Evolutionary conservation across 2,329 filamentous ascomycete species (phyloP).

Genomic region (Nothophaeocryptopus gaeumannii): DNA sequence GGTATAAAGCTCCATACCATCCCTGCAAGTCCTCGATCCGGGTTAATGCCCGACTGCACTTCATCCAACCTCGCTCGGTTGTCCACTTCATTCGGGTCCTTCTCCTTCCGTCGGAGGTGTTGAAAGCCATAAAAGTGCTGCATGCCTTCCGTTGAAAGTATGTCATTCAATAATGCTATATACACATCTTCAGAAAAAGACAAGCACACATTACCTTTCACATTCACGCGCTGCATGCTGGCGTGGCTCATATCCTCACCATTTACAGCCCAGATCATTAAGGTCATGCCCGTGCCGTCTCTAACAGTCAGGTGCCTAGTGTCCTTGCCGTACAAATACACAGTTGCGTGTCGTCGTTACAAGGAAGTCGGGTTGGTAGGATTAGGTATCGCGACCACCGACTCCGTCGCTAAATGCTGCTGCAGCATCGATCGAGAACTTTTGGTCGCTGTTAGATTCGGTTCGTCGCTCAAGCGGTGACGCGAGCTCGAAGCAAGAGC

Average conservation of each 20-base stretch:
- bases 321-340: conserved; percentile 16
- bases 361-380: not conserved
- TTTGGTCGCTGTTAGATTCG: no score
- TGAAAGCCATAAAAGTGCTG: not conserved
- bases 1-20: not conserved
- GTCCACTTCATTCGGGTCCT: not conserved
- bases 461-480: no score
- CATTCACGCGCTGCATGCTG: not conserved
- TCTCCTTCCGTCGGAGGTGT: not conserved
- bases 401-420: conserved; percentile 7
- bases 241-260: no score
- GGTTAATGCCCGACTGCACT: conserved; percentile 5
- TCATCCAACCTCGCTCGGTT: not conserved
- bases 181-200: conserved; percentile 8
- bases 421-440: no score
- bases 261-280: no score
- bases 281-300: no score
- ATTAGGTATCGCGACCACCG: not conserved
- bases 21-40: not conserved
- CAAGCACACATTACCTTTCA: not conserved
- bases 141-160: not conserved
- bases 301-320: no score
- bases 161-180: conserved; percentile 6
- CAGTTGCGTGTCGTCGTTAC: conserved; percentile 15
- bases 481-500: no score